Evolutionary conservation across 208 protist species (phyloP).

Genomic region (Crithidia brevicula): DNA sequence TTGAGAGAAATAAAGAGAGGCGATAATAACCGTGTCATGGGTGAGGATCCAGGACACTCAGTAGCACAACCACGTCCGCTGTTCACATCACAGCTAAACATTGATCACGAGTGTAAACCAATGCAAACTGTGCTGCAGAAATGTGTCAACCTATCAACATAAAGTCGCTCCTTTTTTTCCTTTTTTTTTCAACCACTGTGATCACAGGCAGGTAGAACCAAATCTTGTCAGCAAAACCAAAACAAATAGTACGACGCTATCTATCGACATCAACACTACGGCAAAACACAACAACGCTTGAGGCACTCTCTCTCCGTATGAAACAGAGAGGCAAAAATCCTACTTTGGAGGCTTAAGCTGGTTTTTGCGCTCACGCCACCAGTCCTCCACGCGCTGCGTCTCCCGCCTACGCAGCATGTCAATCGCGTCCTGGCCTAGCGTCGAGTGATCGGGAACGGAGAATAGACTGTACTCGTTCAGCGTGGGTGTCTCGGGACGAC

Average conservation of each 20-base stretch:
- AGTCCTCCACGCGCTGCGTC: slow-evolving; percentile 63
- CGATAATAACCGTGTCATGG: no score
- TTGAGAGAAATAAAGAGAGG: no score
- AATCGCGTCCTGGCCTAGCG: slow-evolving; percentile 80
- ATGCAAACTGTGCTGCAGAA: no score
- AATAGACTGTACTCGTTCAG: slow-evolving; percentile 82
- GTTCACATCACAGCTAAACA: no score
- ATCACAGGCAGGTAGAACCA: neutral
- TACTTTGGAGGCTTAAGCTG: slow-evolving; percentile 77
- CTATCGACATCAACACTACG: neutral
- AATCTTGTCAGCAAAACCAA: no score
- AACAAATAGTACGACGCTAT: no score
- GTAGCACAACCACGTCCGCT: no score
- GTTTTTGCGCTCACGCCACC: slow-evolving; percentile 74
- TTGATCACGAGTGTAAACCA: no score
- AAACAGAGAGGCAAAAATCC: slow-evolving; percentile 1
- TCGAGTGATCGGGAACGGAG: slow-evolving; percentile 69
- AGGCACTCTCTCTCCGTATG: no score
- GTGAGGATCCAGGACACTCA: no score
- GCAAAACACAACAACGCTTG: neutral
- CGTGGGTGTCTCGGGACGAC: slow-evolving; percentile 32
- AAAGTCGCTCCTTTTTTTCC: neutral
- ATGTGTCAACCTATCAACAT: no score
- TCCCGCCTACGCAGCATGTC: slow-evolving; percentile 79
- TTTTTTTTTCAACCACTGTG: slow-evolving; percentile 1